A percentile compares a stretch with the other conserved stretches of the same genome.
Evolutionary conservation across 257 asterid genomes (phyloP).

Genomic region (Jasminum sambac): DNA sequence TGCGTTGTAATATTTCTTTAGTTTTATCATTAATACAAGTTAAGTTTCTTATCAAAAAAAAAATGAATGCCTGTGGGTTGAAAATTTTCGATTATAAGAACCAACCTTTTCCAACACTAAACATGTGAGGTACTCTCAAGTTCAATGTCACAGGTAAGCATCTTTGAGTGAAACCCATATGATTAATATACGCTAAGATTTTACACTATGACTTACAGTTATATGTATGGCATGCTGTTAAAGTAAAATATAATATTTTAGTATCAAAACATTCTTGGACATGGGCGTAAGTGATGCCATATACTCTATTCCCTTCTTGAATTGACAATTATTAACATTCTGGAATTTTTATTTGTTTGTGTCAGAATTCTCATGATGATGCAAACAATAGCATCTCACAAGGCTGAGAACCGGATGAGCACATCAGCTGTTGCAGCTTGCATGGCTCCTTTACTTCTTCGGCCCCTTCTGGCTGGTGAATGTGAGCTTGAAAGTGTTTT

Average conservation of each 20-base stretch:
- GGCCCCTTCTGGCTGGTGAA: constrained; percentile 97
- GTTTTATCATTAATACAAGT: too few relatives aligned
- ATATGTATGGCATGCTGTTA: background rate
- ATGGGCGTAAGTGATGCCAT: background rate
- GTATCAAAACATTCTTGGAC: background rate
- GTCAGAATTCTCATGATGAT: constrained; percentile 91
- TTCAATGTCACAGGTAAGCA: background rate
- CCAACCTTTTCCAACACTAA: background rate
- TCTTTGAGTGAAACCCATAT: background rate
- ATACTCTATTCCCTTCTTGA: background rate
- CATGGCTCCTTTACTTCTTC: constrained; percentile 98
- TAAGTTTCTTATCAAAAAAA: too few relatives aligned
- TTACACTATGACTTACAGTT: background rate
- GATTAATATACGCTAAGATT: background rate
- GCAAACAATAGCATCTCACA: constrained; percentile 78
- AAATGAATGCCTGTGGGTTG: background rate
- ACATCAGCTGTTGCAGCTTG: constrained; percentile 99
- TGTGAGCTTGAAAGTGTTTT: constrained; percentile 75
- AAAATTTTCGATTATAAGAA: background rate
- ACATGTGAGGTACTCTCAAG: background rate
- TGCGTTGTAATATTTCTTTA: too few relatives aligned
- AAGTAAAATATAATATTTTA: background rate
- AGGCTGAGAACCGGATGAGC: constrained; percentile 87
- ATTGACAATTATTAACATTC: constrained; percentile 11
- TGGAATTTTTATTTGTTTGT: constrained; percentile 24